Conservation (phyloP, 2,329 filamentous ascomycete species). For the Trichoderma guizhouense region DNA sequence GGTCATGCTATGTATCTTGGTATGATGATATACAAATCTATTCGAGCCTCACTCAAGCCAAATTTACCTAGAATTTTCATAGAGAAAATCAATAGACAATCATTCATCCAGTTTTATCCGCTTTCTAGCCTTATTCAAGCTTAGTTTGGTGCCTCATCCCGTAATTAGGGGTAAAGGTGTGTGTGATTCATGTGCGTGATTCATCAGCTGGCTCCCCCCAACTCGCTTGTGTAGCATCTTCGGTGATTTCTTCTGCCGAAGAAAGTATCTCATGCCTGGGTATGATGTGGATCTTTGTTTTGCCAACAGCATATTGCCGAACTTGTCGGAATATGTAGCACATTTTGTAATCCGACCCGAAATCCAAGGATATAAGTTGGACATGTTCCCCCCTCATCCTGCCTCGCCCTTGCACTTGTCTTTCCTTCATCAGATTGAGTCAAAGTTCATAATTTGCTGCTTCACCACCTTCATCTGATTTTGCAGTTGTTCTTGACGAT, state of each 20-base stretch:
- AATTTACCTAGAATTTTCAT: background rate
- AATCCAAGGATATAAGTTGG: background rate
- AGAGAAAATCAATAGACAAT: background rate
- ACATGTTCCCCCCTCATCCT: background rate
- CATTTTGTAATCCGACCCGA: background rate
- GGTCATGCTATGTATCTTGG: background rate
- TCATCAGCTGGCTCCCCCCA: background rate
- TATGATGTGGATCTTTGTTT: background rate
- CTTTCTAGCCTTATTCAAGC: background rate
- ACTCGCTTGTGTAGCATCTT: background rate
- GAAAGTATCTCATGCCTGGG: background rate
- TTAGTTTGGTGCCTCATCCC: background rate
- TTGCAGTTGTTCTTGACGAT: background rate
- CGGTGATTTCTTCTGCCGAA: background rate
- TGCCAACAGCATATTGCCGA: background rate
- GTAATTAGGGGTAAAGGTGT: background rate
- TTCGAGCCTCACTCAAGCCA: background rate
- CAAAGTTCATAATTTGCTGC: background rate
- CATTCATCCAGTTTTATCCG: background rate
- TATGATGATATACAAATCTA: background rate
- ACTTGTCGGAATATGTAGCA: background rate
- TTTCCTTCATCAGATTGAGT: background rate
- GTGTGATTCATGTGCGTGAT: background rate
- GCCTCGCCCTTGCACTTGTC: background rate
- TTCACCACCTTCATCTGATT: background rate